Percentiles rank a stretch among this genome's conserved stretches.
Conservation (phyloP, 2,329 filamentous ascomycete species). For the Penicillium decumbens region DNA sequence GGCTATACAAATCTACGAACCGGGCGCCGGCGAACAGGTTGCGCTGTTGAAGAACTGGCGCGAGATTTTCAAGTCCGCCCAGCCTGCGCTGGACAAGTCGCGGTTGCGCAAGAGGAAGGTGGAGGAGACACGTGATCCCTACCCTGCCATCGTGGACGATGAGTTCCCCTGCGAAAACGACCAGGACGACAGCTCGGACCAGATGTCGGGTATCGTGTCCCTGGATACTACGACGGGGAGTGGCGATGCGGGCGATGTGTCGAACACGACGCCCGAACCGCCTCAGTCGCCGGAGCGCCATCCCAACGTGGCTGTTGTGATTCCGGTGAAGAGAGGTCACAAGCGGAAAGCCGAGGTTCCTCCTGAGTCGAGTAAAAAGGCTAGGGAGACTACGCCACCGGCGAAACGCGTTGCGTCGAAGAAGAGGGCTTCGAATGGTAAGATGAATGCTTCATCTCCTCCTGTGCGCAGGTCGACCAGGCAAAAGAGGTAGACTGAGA, state of each 20-base stretch:
- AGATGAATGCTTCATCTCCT: constrained; percentile 11
- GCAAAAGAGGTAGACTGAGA: constrained; percentile 23
- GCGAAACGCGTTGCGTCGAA: constrained; percentile 26
- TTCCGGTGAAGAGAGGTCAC: constrained; percentile 13
- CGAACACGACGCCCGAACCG: constrained; percentile 21
- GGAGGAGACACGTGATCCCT: not conserved
- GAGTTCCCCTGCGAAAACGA: constrained; percentile 11
- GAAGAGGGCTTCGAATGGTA: constrained; percentile 10
- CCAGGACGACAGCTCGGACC: constrained; percentile 10
- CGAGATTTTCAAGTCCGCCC: constrained; percentile 39
- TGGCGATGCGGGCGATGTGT: constrained; percentile 18
- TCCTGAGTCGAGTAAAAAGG: constrained; percentile 7
- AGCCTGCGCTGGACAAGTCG: constrained; percentile 29
- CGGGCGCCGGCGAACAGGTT: constrained; percentile 41
- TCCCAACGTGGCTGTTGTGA: not conserved
- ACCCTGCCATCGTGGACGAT: constrained; percentile 7
- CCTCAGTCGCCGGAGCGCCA: constrained; percentile 14
- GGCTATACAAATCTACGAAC: constrained; percentile 31
- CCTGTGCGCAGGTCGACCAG: constrained; percentile 29
- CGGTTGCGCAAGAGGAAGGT: constrained; percentile 15
- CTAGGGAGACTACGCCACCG: constrained; percentile 7
- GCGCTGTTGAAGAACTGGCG: constrained; percentile 46
- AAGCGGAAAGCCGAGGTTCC: constrained; percentile 19
- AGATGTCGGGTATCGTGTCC: constrained; percentile 19
- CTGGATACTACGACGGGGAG: constrained; percentile 9